A percentile compares a stretch with the other conserved stretches of the same genome.
phyloP scores from a whole-genome alignment of 1,139 yeast genomes.

The Saccharomyces hybrid region DNA sequence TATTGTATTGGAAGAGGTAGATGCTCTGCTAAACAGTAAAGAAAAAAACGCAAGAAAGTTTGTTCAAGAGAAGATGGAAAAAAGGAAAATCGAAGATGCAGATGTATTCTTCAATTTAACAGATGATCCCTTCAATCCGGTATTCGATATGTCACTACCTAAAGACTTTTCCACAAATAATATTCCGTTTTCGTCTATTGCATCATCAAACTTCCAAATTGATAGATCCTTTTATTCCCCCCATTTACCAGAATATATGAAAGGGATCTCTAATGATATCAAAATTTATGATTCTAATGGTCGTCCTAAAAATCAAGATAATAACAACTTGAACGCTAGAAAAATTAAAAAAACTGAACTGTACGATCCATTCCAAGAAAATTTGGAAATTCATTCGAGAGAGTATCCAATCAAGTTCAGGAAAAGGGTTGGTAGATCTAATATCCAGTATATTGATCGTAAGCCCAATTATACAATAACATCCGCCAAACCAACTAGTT shows the following conservation, averaged over 20 bases:
- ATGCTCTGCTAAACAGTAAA: slow-evolving; percentile 65
- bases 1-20: slow-evolving; percentile 78
- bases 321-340: slow-evolving; percentile 5
- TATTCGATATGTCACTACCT: slow-evolving; percentile 59
- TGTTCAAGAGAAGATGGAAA: slow-evolving; percentile 72
- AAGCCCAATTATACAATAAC: slow-evolving; percentile 31
- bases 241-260: slow-evolving; percentile 21
- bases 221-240: slow-evolving; percentile 48
- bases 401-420: slow-evolving; percentile 61
- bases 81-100: slow-evolving; percentile 63
- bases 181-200: slow-evolving; percentile 74
- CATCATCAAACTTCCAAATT: slow-evolving; percentile 65
- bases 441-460: slow-evolving; percentile 61
- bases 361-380: slow-evolving; percentile 29
- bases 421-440: slow-evolving; percentile 68
- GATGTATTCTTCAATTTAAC: slow-evolving; percentile 73
- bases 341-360: slow-evolving; percentile 24
- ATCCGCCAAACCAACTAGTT: slow-evolving; percentile 20
- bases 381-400: slow-evolving; percentile 30
- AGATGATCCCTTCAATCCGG: slow-evolving; percentile 88
- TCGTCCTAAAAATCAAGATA: slow-evolving; percentile 11
- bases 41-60: slow-evolving; percentile 72
- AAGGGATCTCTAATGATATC: slow-evolving; percentile 24
- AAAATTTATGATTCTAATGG: slow-evolving; percentile 25
- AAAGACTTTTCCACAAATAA: slow-evolving; percentile 47